These are phyloP conservation scores for Agrocybe praecox DNA, from an alignment of 768 basidiomycete species.

Conservation along the genomic window DNA sequence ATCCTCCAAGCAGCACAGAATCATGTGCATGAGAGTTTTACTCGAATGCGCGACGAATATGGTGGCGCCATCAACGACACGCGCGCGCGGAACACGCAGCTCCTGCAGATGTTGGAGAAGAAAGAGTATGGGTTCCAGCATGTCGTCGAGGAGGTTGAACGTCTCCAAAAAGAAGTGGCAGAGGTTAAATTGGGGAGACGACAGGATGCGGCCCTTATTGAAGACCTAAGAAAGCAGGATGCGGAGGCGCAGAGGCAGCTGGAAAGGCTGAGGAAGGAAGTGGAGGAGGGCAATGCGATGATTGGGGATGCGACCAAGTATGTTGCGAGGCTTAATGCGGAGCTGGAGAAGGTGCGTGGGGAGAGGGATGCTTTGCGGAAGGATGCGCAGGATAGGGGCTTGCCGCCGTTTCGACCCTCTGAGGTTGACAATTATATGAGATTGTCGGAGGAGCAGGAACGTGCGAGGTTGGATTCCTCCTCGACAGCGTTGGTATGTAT, in stretches of 20 bases:
- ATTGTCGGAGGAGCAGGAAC: not conserved
- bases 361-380: slow-evolving; percentile 4
- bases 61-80: not conserved
- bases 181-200: not conserved
- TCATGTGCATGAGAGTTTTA: not conserved
- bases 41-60: not conserved
- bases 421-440: not conserved
- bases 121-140: not conserved
- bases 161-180: not conserved
- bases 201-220: not conserved
- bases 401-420: not conserved
- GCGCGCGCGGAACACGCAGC: not conserved
- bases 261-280: not conserved
- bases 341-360: not conserved
- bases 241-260: not conserved
- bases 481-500: no score
- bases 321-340: not conserved
- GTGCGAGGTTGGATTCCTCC: not conserved
- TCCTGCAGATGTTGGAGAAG: not conserved
- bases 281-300: not conserved
- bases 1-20: not conserved
- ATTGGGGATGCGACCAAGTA: not conserved
- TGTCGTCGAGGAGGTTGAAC: not conserved
- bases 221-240: not conserved
- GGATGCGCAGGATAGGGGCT: not conserved